Percentiles rank a stretch among this genome's conserved stretches.
Evolutionary conservation across 495 filamentous ascomycete genomes (phyloP).

Genomic region (Pseudevernia furfuracea): DNA sequence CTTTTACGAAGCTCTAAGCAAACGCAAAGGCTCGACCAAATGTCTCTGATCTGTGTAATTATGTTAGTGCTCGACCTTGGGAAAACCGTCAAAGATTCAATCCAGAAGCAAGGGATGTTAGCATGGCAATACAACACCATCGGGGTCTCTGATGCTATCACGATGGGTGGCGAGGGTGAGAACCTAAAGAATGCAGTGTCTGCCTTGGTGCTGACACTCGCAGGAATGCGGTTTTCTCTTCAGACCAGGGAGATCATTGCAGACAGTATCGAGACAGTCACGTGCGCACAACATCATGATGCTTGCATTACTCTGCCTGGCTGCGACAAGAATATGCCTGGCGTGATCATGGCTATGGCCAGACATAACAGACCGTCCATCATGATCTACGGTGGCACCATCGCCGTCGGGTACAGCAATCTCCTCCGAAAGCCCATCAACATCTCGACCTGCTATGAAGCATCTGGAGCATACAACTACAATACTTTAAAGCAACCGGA

Average conservation of each 20-base stretch:
- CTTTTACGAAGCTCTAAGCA: not conserved
- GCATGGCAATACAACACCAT: conserved; percentile 93
- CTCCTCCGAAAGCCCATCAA: conserved; percentile 77
- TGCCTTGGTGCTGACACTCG: conserved; percentile 13
- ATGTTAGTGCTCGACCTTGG: conserved; percentile 71
- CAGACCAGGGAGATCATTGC: conserved; percentile 93
- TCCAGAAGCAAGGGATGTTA: conserved; percentile 78
- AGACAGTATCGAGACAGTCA: conserved; percentile 88
- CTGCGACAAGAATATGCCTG: conserved; percentile 99
- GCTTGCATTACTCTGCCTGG: conserved; percentile 92
- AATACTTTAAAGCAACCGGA: conserved; percentile 53
- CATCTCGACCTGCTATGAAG: conserved; percentile 86
- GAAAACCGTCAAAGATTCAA: conserved; percentile 77
- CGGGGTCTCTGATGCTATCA: conserved; percentile 89
- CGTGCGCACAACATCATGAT: conserved; percentile 81
- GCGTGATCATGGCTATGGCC: conserved; percentile 73
- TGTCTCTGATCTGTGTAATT: not conserved
- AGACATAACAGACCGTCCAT: conserved; percentile 83
- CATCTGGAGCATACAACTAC: conserved; percentile 79
- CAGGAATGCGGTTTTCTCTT: conserved; percentile 95
- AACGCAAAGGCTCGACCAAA: not conserved
- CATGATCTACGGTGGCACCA: conserved; percentile 87
- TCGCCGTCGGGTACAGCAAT: conserved; percentile 74
- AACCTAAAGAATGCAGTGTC: not conserved
- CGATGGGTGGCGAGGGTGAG: conserved; percentile 88